These are phyloP conservation scores for Parietaria judaica DNA, from an alignment of 306 rosid species.

Conservation along the genomic window DNA sequence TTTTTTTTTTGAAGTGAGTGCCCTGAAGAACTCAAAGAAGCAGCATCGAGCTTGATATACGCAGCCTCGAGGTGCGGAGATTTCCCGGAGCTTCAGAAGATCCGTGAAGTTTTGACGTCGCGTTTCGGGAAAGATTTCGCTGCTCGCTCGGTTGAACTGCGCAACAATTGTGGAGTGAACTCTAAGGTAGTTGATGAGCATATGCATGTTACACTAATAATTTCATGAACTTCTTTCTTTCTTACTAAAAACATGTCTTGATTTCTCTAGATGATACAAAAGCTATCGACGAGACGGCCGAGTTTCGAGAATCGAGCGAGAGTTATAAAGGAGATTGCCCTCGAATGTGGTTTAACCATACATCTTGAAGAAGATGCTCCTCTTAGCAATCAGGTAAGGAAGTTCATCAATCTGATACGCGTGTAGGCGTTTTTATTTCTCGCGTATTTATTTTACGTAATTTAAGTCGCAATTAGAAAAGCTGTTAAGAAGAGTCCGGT, in stretches of 20 bases:
- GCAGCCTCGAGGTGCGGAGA: conserved; percentile 75
- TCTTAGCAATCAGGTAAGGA: conserved; percentile 23
- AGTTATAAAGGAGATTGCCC: conserved; percentile 35
- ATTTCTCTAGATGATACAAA: conserved; percentile 46
- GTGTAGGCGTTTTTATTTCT: no score
- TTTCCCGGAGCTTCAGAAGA: conserved; percentile 63
- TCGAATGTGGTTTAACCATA: conserved; percentile 41
- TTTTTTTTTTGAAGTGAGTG: conserved; percentile 27
- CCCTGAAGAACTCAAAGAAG: conserved; percentile 54
- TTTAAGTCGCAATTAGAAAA: no score
- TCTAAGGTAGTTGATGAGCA: conserved; percentile 26
- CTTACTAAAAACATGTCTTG: conserved; percentile 4
- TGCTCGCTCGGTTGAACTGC: conserved; percentile 38
- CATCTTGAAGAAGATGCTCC: conserved; percentile 28
- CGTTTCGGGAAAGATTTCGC: conserved; percentile 47
- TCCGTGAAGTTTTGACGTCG: conserved; percentile 36
- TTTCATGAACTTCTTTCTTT: neutral
- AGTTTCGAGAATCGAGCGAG: conserved; percentile 34
- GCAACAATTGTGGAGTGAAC: conserved; percentile 43
- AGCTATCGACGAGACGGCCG: conserved; percentile 28
- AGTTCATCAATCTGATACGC: neutral
- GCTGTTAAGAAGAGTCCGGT: no score
- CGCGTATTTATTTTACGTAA: no score
- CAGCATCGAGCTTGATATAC: conserved; percentile 43
- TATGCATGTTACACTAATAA: neutral